phyloP scores from a whole-genome alignment of 2,329 filamentous ascomycete species.

The Pyrenophora graminea region DNA sequence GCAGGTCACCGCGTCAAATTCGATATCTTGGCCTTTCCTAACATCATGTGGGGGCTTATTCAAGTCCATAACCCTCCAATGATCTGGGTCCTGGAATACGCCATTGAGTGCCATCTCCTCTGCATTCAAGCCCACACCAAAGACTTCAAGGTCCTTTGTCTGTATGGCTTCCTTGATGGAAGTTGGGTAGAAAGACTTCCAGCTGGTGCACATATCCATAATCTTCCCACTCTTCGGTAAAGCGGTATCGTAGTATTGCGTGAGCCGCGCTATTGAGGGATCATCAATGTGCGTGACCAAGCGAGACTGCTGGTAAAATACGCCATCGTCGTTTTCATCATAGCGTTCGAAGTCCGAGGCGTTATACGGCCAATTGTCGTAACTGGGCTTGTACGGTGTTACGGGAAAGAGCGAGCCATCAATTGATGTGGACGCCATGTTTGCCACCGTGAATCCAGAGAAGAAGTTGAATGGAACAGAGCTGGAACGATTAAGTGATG shows the following conservation, averaged over 20 bases:
- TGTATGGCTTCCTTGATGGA: slow-evolving; percentile 37
- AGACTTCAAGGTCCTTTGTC: slow-evolving; percentile 46
- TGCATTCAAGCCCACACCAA: slow-evolving; percentile 55
- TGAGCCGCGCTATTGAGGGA: slow-evolving; percentile 51
- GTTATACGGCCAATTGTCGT: slow-evolving; percentile 27
- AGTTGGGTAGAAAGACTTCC: slow-evolving; percentile 54
- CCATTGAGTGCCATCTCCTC: slow-evolving; percentile 52
- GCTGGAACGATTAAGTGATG: slow-evolving; percentile 3
- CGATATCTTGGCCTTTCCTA: not conserved
- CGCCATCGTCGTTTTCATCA: slow-evolving; percentile 42
- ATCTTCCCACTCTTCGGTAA: slow-evolving; percentile 51
- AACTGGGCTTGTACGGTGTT: slow-evolving; percentile 21
- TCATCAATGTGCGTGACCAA: slow-evolving; percentile 62
- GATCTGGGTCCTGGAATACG: slow-evolving; percentile 28
- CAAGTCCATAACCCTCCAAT: slow-evolving; percentile 49
- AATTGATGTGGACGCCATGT: slow-evolving; percentile 8
- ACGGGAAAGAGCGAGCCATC: slow-evolving; percentile 10
- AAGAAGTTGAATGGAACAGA: slow-evolving; percentile 20
- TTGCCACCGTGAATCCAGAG: slow-evolving; percentile 10
- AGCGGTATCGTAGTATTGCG: slow-evolving; percentile 52
- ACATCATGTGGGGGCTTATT: slow-evolving; percentile 48
- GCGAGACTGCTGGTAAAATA: slow-evolving; percentile 51
- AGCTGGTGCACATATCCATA: slow-evolving; percentile 57
- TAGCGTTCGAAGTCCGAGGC: slow-evolving; percentile 46
- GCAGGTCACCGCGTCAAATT: slow-evolving; percentile 55